These are phyloP conservation scores for Stephania yunnanensis DNA, from an alignment of 164 flowering plant genomes.

Conservation along the genomic window DNA sequence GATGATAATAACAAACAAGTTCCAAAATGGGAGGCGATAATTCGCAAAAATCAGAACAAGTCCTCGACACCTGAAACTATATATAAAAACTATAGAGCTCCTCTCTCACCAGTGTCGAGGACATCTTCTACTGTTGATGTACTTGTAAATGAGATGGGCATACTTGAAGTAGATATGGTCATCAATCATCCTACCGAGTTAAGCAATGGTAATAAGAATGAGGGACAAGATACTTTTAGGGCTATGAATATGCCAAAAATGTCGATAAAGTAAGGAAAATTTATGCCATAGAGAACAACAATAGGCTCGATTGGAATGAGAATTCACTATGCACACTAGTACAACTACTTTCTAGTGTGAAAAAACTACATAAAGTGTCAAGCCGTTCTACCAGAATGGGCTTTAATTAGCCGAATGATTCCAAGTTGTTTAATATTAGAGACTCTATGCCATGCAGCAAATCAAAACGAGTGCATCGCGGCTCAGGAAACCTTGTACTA, in stretches of 20 bases:
- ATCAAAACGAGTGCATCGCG: constrained; percentile 41
- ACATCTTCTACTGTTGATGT: constrained; percentile 55
- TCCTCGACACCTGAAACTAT: constrained; percentile 50
- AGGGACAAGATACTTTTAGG: constrained; percentile 14
- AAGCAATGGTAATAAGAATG: constrained; percentile 16
- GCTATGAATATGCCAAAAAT: constrained; percentile 22
- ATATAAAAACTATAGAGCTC: constrained; percentile 74
- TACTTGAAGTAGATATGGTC: constrained; percentile 26
- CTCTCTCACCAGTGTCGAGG: constrained; percentile 79
- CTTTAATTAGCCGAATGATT: constrained; percentile 37
- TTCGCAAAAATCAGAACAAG: constrained; percentile 72
- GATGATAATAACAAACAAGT: constrained; percentile 59
- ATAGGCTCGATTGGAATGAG: constrained; percentile 74
- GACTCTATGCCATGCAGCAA: constrained; percentile 19
- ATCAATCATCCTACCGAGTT: constrained; percentile 19
- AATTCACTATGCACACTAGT: constrained; percentile 45
- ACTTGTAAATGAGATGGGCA: constrained; percentile 41
- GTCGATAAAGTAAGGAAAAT: constrained; percentile 35
- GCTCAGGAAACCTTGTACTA: constrained; percentile 51
- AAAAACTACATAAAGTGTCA: constrained; percentile 49
- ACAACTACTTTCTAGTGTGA: constrained; percentile 34
- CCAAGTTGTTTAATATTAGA: constrained; percentile 24
- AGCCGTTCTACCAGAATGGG: constrained; percentile 71
- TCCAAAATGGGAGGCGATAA: constrained; percentile 85
- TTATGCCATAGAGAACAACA: constrained; percentile 41